phyloP scores from a whole-genome alignment of 345 rosid genomes.

The Acer yangbiense region DNA sequence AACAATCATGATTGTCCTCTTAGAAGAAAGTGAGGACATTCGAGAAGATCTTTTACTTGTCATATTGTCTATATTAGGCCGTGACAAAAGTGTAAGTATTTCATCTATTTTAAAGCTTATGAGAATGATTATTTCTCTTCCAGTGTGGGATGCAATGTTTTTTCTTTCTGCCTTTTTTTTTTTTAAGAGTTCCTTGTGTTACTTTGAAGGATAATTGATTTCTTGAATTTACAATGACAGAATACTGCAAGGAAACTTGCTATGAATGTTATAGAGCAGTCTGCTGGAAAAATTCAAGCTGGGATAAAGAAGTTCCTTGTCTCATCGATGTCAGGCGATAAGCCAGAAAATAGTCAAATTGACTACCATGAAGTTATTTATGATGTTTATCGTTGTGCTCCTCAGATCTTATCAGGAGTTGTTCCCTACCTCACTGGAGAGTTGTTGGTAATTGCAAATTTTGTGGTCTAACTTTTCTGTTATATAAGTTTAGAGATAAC shows the following conservation, averaged over 20 bases:
- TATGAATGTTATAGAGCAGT: conserved; percentile 81
- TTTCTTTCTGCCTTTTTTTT: background rate
- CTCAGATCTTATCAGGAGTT: conserved; percentile 81
- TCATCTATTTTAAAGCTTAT: conserved; percentile 17
- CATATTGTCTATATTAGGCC: conserved; percentile 76
- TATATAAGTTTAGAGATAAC: background rate
- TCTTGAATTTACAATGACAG: conserved; percentile 46
- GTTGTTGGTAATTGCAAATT: conserved; percentile 67
- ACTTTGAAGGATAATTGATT: conserved; percentile 26
- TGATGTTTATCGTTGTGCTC: conserved; percentile 81
- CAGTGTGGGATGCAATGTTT: background rate
- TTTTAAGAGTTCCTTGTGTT: conserved; percentile 3
- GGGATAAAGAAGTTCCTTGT: conserved; percentile 84
- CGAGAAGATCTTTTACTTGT: conserved; percentile 72
- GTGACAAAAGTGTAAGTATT: conserved; percentile 65
- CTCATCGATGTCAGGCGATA: conserved; percentile 88
- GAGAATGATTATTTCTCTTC: conserved; percentile 8
- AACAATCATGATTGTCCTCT: conserved; percentile 76
- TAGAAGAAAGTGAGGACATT: conserved; percentile 95
- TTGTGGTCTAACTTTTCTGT: conserved; percentile 12
- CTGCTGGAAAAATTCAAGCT: conserved; percentile 86
- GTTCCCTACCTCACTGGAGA: conserved; percentile 93
- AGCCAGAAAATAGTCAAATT: conserved; percentile 50
- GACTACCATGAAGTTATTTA: conserved; percentile 91
- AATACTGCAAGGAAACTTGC: conserved; percentile 86